Conservation (phyloP, 768 basidiomycete genomes). For the Suillus plorans region DNA sequence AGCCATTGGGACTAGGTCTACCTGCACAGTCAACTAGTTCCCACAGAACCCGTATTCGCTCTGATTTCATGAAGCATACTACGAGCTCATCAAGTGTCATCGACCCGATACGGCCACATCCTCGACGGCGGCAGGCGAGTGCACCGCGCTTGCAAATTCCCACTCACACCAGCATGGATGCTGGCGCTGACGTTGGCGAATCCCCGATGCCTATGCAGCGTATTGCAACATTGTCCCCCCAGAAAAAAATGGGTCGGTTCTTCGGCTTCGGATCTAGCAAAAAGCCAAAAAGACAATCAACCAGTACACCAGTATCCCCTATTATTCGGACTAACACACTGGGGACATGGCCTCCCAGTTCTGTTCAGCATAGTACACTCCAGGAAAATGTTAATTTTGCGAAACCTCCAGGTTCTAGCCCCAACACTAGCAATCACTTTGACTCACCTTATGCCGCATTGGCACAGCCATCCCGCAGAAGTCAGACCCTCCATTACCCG, state of each 20-base stretch:
- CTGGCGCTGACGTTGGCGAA: constrained; percentile 63
- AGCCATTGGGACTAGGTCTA: background rate
- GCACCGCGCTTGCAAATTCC: constrained; percentile 32
- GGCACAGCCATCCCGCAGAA: constrained; percentile 14
- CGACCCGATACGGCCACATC: constrained; percentile 31
- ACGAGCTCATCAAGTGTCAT: constrained; percentile 37
- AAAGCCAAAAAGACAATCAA: constrained; percentile 8
- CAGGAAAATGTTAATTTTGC: background rate
- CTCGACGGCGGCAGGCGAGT: constrained; percentile 33
- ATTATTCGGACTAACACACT: constrained; percentile 6
- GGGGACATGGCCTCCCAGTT: constrained; percentile 20
- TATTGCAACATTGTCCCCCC: constrained; percentile 13
- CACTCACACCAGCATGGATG: constrained; percentile 45
- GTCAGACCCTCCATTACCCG: constrained; percentile 14
- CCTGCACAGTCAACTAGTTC: constrained; percentile 8
- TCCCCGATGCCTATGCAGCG: constrained; percentile 44
- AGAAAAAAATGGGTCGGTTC: constrained; percentile 46
- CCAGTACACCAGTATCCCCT: constrained; percentile 5
- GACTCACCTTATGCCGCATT: constrained; percentile 51
- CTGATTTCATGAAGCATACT: constrained; percentile 41
- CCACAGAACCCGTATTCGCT: constrained; percentile 35
- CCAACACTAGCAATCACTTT: constrained; percentile 43
- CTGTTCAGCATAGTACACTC: background rate
- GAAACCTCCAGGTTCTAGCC: background rate
- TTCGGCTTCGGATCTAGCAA: constrained; percentile 30